Evolutionary conservation across 2,329 filamentous ascomycete species (phyloP), one percentile per base, ranked within the genome.

Genomic region (Calonectria multiphialidica): DNA sequence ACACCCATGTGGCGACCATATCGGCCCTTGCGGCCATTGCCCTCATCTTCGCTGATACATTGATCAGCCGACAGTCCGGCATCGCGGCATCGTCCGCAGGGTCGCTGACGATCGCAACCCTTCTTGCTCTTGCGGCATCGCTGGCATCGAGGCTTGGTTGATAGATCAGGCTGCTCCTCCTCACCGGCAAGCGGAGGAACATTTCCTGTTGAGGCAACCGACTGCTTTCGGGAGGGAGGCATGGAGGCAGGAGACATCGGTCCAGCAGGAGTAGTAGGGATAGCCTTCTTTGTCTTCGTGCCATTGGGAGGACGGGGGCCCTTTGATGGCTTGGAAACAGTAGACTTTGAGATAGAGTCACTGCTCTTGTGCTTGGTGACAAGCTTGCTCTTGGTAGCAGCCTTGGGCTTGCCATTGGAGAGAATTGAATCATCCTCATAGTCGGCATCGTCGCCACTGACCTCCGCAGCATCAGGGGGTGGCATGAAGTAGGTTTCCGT

Each of bases 91-190:
- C 97, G 92, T 68, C 95, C 95, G 81, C 97, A 99, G 33, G 97
- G 97, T 45, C 97, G 93, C 85, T 98, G 97, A 71, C 97, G 93
- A 86, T 99, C 97, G 82, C 97, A 99, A 15, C 97, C 97, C 86
- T 99, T 99, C 89, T 99, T 99, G 87, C 96, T 98, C 91, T 99
- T 99, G 80, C 97, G 94, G 88, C 97, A 99, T 71, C 97, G 94
- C 84, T 99, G 97, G 88, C 97, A 99, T 74, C 97, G 95, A 69
- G 97, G 97, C 86, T 98, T 98, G 76, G 94, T 96, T 0, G 96
- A 98, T 23, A 98, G 87, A 79, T 99, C 96, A 3, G 96, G 97
- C 61, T 98, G 88, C 70, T 98, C 96, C 76, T 98, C 96, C 76
- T 98, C 83, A 76, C 95, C 95, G 37, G 88, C 87, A 59, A 88